Evolutionary conservation across 768 basidiomycete species (phyloP).

Genomic region (Collybia nuda): DNA sequence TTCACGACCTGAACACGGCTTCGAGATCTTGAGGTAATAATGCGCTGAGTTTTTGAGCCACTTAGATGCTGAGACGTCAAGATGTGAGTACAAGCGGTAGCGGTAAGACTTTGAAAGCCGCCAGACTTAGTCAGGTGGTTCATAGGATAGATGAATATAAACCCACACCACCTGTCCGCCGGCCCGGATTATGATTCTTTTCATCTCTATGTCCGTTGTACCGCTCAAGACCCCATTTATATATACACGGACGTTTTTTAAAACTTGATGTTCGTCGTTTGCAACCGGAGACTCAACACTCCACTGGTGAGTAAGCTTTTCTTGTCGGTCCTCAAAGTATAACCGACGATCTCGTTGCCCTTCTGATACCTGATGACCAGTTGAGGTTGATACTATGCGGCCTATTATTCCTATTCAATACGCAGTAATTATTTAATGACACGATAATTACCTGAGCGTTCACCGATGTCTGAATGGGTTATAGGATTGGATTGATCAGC

Average conservation of each 20-base stretch:
- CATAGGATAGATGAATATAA: constrained; percentile 8
- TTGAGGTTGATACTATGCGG: constrained; percentile 58
- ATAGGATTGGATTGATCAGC: constrained; percentile 72
- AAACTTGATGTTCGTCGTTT: constrained; percentile 23
- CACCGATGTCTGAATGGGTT: constrained; percentile 65
- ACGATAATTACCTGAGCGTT: constrained; percentile 53
- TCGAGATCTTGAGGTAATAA: constrained; percentile 51
- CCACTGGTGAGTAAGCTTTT: constrained; percentile 40
- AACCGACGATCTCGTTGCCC: constrained; percentile 31
- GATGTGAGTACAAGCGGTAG: constrained; percentile 75
- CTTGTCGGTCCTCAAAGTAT: constrained; percentile 42
- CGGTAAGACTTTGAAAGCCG: constrained; percentile 38
- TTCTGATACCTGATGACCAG: constrained; percentile 69
- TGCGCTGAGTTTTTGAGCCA: constrained; percentile 68
- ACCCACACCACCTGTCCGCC: constrained; percentile 70
- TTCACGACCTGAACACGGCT: constrained; percentile 61
- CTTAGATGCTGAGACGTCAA: constrained; percentile 71
- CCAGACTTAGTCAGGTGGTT: constrained; percentile 9
- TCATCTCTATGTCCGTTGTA: constrained; percentile 83
- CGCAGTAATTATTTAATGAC: neutral
- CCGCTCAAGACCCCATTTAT: constrained; percentile 68
- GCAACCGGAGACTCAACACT: constrained; percentile 17
- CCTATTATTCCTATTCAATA: constrained; percentile 32
- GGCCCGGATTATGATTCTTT: constrained; percentile 58
- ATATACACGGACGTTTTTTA: constrained; percentile 56